Percentiles rank a stretch among this genome's conserved stretches.
phyloP scores from a whole-genome alignment of 495 filamentous ascomycete species.

The Rusavskia elegans region DNA sequence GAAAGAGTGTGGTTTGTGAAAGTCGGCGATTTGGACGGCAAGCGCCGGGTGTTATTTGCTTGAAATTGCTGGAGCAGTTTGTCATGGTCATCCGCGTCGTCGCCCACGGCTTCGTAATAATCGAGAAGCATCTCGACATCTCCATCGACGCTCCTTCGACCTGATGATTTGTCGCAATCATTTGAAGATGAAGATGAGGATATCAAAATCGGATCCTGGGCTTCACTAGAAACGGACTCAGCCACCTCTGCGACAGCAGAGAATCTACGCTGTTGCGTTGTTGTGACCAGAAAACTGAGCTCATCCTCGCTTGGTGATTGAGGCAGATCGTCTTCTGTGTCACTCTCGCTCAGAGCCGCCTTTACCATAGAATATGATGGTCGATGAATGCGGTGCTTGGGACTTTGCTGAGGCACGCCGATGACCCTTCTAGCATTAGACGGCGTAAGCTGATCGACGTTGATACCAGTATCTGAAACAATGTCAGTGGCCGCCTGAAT shows the following conservation, averaged over 20 bases:
- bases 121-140: not conserved
- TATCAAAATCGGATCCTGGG: not conserved
- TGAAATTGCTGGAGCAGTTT: not conserved
- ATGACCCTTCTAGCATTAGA: not conserved
- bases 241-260: not conserved
- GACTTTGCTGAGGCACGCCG: not conserved
- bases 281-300: not conserved
- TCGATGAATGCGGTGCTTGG: not conserved
- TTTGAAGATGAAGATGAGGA: not conserved
- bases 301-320: not conserved
- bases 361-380: not conserved
- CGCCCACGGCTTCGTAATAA: not conserved
- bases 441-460: not conserved
- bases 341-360: not conserved
- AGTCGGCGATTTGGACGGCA: not conserved
- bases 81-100: not conserved
- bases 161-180: not conserved
- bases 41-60: not conserved
- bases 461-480: not conserved
- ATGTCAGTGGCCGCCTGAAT: not conserved
- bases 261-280: not conserved
- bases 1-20: not conserved
- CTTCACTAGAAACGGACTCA: not conserved
- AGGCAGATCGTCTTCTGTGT: not conserved
- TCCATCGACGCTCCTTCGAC: not conserved